Conservation (phyloP, 495 filamentous ascomycete species). For the Amorphotheca resinae region DNA sequence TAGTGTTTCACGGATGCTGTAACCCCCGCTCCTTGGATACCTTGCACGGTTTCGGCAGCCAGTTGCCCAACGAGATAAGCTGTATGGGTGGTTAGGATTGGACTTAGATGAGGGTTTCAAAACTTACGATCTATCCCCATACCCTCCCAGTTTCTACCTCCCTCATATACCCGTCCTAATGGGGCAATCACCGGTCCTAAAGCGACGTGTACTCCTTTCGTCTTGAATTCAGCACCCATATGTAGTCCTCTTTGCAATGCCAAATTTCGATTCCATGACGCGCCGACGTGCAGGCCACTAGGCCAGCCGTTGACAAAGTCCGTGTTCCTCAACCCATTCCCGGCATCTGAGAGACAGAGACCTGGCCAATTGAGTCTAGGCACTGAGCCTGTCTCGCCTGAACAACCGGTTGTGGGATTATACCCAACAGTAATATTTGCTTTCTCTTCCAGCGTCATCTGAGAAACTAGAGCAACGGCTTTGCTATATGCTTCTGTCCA, state of each 20-base stretch:
- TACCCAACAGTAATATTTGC: conserved; percentile 27
- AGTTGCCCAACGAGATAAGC: conserved; percentile 28
- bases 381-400: conserved; percentile 22
- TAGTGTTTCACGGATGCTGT: conserved; percentile 47
- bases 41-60: conserved; percentile 32
- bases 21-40: conserved; percentile 40
- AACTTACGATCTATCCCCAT: conserved; percentile 50
- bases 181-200: conserved; percentile 54
- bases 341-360: conserved; percentile 49
- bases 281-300: conserved; percentile 28
- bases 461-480: conserved; percentile 38
- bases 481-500: conserved; percentile 39
- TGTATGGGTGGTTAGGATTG: neutral
- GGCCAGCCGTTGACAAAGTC: conserved; percentile 43
- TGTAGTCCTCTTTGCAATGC: conserved; percentile 33
- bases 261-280: conserved; percentile 40
- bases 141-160: conserved; percentile 46
- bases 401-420: conserved; percentile 12
- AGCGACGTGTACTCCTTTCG: conserved; percentile 53
- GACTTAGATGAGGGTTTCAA: neutral
- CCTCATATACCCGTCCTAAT: conserved; percentile 35
- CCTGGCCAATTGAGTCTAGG: conserved; percentile 46
- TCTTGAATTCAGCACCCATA: conserved; percentile 46
- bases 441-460: conserved; percentile 50
- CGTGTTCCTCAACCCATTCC: conserved; percentile 44